A percentile compares a stretch with the other conserved stretches of the same genome.
Evolutionary conservation across 805 yeast genomes (phyloP).

Genomic region (Ogataea siamensis): DNA sequence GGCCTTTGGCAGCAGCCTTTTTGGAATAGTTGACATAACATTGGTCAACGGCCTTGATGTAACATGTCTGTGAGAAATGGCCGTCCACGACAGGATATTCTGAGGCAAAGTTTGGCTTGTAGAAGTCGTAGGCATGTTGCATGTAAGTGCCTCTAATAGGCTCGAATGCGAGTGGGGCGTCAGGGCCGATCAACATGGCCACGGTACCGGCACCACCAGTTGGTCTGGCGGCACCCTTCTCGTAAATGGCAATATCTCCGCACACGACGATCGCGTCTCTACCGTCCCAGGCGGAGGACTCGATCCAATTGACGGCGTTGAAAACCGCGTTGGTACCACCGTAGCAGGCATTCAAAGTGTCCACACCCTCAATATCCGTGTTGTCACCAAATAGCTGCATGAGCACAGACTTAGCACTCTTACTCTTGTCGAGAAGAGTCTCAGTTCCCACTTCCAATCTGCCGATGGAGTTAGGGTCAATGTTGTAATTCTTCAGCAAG

Average conservation of each 20-base stretch:
- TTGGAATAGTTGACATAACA: slow-evolving; percentile 80
- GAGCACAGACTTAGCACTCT: slow-evolving; percentile 91
- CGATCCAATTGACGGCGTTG: slow-evolving; percentile 94
- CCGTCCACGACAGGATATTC: slow-evolving; percentile 99
- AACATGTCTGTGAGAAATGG: slow-evolving; percentile 90
- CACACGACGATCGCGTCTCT: slow-evolving; percentile 95
- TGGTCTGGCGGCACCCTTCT: slow-evolving; percentile 97
- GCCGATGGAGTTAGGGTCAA: slow-evolving; percentile 81
- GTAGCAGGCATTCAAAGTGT: slow-evolving; percentile 95
- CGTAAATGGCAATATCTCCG: slow-evolving; percentile 97
- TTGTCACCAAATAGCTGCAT: slow-evolving; percentile 92
- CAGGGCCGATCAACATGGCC: slow-evolving; percentile 93
- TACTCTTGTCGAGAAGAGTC: slow-evolving; percentile 93
- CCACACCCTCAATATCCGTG: slow-evolving; percentile 92
- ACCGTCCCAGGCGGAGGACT: slow-evolving; percentile 96
- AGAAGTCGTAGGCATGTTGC: slow-evolving; percentile 97
- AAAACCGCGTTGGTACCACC: slow-evolving; percentile 97
- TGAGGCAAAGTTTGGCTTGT: slow-evolving; percentile 93
- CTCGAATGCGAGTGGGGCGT: slow-evolving; percentile 94
- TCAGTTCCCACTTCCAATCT: slow-evolving; percentile 98
- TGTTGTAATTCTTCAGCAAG: slow-evolving; percentile 73
- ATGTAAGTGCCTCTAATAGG: slow-evolving; percentile 85
- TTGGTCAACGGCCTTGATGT: slow-evolving; percentile 87
- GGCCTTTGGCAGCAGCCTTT: slow-evolving; percentile 60
- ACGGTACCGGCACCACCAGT: slow-evolving; percentile 99